Conservation (phyloP, 2,329 filamentous ascomycete genomes). For the Rasamsonia emersonii region DNA sequence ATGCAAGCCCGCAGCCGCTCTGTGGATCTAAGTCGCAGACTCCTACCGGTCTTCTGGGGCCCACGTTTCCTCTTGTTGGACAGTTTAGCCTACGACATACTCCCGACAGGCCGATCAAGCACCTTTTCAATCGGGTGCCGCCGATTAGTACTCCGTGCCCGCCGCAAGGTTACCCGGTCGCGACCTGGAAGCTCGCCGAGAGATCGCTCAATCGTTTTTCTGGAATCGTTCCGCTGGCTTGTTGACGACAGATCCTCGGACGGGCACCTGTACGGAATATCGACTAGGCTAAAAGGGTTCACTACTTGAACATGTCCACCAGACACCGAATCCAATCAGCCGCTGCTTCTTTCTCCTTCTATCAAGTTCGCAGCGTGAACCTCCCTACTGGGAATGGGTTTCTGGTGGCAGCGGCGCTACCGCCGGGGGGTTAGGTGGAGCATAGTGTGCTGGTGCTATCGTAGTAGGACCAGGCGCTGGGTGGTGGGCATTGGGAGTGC, state of each 20-base stretch:
- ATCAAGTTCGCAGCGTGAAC: neutral
- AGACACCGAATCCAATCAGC: no score
- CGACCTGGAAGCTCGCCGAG: neutral
- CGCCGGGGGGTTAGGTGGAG: neutral
- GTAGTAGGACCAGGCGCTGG: no score
- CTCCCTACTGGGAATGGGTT: neutral
- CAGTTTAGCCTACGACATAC: no score
- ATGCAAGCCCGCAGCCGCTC: conserved; percentile 4
- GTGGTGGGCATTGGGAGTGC: no score
- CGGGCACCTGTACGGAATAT: no score
- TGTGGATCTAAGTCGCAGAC: conserved; percentile 7
- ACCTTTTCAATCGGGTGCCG: neutral
- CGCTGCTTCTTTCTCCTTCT: neutral
- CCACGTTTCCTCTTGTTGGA: no score
- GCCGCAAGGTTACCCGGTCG: neutral
- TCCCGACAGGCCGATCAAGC: no score
- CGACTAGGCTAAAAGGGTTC: no score
- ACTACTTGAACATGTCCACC: no score
- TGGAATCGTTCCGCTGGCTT: neutral
- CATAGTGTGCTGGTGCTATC: no score
- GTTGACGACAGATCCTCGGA: no score
- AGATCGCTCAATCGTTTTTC: neutral
- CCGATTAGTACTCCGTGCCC: neutral
- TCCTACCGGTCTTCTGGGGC: neutral
- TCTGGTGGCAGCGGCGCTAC: neutral